Evolutionary conservation across 2,329 filamentous ascomycete species (phyloP), one percentile per base, ranked within the genome.

Genomic region (Thielaviopsis ethacetica): DNA sequence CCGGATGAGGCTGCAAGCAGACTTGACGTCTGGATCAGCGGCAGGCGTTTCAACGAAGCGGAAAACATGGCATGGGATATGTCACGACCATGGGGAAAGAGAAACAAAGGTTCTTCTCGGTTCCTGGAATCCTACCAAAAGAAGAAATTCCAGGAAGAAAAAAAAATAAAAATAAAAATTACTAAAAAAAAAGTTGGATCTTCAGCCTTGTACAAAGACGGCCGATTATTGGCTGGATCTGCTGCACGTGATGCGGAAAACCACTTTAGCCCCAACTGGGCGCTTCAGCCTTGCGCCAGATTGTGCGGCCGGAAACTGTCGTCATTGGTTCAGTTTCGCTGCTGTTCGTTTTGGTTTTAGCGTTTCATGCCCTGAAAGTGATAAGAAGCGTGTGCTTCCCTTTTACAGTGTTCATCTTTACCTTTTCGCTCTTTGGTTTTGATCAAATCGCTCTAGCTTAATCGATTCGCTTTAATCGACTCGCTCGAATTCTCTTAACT

Each of bases 171-270:
- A n/a, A n/a, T n/a, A n/a, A n/a, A n/a, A n/a, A n/a, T n/a, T 10
- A 4, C 2, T n/a, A 1, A 54, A 55, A 55, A 58, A 61, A 61
- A 61, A 47, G 21, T 41, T 27, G 21, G 3, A 15, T 15, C 9
- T 24, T 10, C 44, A 58, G 53, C 59, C 52, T 53, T 61, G 56
- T 58, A 38, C 30, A 22, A 55, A 22, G 52, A 58, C 15, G 44
- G 19, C 26, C 17, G 19, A 47, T 51, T 15, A 57, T 57, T 19
- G 9, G 79, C 22, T 78, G 89, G 22, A 84, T 26, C 22, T 52
- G 47, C 38, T 30, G 13, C 56, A 58, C 56, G 56, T 58, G 56
- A 58, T 13, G 4, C 10, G 12, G 12, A 49, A 49, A 19, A n/a
- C 21, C 30, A 53, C 56, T 53, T 53, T 58, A 58, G 30, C 49